These are phyloP conservation scores for Fusarium pseudocircinatum DNA, from an alignment of 2,329 filamentous ascomycete species.

Conservation along the genomic window DNA sequence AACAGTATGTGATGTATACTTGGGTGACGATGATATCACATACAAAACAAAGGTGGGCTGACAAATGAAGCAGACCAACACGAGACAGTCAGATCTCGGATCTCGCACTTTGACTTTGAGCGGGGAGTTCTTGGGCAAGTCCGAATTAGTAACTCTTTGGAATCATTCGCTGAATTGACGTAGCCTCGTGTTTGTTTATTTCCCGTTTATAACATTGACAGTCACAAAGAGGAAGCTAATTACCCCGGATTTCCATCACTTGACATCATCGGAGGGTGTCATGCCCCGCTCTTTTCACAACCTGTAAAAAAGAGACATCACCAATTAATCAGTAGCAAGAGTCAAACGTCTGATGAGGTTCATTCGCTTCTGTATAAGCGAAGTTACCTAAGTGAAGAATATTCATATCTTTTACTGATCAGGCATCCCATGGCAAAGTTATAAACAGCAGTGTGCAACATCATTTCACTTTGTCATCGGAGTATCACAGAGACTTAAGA, in stretches of 20 bases:
- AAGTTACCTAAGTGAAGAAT: neutral
- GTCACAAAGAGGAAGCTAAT: neutral
- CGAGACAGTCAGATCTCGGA: neutral
- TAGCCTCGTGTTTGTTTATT: neutral
- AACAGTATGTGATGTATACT: neutral
- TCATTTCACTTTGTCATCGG: neutral
- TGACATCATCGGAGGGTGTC: conserved; percentile 29
- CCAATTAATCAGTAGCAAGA: neutral
- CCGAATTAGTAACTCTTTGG: neutral
- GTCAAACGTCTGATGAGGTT: neutral
- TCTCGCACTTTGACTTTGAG: neutral
- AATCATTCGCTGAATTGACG: conserved; percentile 8
- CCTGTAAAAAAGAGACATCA: neutral
- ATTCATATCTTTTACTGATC: neutral
- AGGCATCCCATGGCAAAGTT: neutral
- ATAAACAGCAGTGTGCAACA: neutral
- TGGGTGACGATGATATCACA: conserved; percentile 15
- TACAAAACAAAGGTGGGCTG: conserved; percentile 13
- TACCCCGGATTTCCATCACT: conserved; percentile 34
- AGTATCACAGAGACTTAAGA: neutral
- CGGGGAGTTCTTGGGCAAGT: neutral
- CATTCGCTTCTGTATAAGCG: neutral
- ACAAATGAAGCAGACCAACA: conserved; percentile 8
- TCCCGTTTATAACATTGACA: neutral
- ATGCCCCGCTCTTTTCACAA: conserved; percentile 16